Base-by-base conservation (phyloP, 2,329 filamentous ascomycete species). In the Diaporthe helianthi region DNA sequence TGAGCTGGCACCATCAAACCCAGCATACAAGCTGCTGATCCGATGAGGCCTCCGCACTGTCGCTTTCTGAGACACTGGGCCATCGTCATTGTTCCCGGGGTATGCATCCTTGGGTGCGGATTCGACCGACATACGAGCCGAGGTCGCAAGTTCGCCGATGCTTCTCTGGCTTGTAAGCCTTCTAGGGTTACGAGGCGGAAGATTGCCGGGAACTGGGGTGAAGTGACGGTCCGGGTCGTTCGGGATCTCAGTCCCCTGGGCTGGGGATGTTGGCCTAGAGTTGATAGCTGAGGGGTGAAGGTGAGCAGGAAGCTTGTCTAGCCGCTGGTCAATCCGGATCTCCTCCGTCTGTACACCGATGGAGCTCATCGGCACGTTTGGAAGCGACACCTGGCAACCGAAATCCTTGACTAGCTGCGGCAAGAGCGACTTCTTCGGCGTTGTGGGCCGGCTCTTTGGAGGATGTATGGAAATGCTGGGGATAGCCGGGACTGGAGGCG, bases 381-480 rank as follows among this genome's bases (percentile, higher is more conserved):
- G 75, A 60, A 89, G 82, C 46, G 85, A 85, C 31, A 94, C 93
- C 79, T 99, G 96, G 75, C 92, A 95, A 22, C 89, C 90, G 72
- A 92, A 89, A 79, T 93, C 93, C 78, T 94, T 98, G 71, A 89
- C 89, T 68, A 94, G 90, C 66, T 94, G 94, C 36, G 97, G 90
- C 67, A 97, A 87, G 7, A 90, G 85, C 64, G 91, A 90, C 73
- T 91, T 88, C 58, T 87, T 87, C 2, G 93, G 93, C 2, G 93
- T 94, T 5, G 90, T 84, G n/a, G 95, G 94, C 58, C 92, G 88
- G 67, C 93, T 97, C 3, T 86, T 89, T 0, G 96, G 95, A 38
- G 96, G 96, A 74, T 97, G 92, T 64, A 99, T 93, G 68, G 93
- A 92, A 76, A 99, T 99, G 75, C 90, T 92, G 0, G 95, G 95